These are phyloP conservation scores for Phycomyces blakesleeanus DNA, from an alignment of 192 early-diverging fungal species.

Conservation along the genomic window DNA sequence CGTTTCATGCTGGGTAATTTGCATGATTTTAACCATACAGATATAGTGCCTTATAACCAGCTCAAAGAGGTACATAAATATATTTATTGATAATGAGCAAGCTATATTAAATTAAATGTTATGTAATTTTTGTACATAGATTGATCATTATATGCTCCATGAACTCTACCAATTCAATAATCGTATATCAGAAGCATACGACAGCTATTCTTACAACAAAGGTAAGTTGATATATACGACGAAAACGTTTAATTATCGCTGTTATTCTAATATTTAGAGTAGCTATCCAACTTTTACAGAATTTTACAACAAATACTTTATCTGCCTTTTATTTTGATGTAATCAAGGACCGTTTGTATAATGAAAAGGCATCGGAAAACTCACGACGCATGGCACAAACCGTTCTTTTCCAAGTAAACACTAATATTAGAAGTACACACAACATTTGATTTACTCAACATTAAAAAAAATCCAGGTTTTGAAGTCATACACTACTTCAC, in stretches of 20 bases:
- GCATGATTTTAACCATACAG: conserved; percentile 46
- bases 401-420: conserved; percentile 54
- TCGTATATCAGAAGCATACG: conserved; percentile 51
- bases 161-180: conserved; percentile 62
- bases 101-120: neutral
- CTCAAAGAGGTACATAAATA: conserved; percentile 37
- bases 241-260: neutral
- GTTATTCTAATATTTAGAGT: neutral
- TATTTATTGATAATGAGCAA: neutral
- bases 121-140: conserved; percentile 4
- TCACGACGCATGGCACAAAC: conserved; percentile 62
- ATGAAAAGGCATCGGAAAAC: conserved; percentile 35
- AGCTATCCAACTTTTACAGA: conserved; percentile 61
- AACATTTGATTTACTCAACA: neutral
- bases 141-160: conserved; percentile 62
- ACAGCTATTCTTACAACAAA: conserved; percentile 58
- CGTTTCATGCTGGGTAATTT: conserved; percentile 79
- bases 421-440: neutral
- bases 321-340: conserved; percentile 81
- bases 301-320: conserved; percentile 60
- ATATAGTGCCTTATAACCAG: conserved; percentile 47
- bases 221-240: conserved; percentile 26
- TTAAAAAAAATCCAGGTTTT: conserved; percentile 39
- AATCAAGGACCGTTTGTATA: conserved; percentile 76
- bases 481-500: conserved; percentile 51